Evolutionary conservation across 225 moss, liverwort and hornwort species (phyloP), one percentile per base, ranked within the genome.

Genomic region (Sphagnum contortum): DNA sequence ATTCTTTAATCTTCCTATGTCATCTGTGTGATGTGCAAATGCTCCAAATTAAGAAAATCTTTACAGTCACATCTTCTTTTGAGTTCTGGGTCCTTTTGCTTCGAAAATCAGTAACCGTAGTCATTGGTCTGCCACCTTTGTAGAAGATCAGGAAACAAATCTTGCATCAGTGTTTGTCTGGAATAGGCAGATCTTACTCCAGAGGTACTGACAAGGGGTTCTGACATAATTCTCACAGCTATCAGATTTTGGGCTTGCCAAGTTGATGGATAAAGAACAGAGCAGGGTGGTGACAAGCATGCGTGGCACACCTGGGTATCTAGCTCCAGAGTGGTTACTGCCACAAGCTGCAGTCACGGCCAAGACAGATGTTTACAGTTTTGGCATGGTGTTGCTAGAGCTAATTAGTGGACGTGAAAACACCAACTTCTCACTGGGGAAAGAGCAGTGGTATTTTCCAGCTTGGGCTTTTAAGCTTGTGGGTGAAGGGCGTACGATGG

Each of bases 341-440:
- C 70, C 74, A 1, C 74, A 81, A 63, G 81, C 74, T 3, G 71
- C 81, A 5, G 72, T 88, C n/a, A 83, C 81, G 2, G 76, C 81
- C 0, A 91, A 88, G 66, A 80, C 74, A n/a, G 91, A 91, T 66
- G 77, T 91, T 13, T 91, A 83, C 73, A 91, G 91, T 70, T 88
- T 72, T 3, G 88, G 91, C 6, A 78, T 86, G 72, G 86, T 83
- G 10, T 80, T 90, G 3, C 76, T 90, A 29, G 89, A 90, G 69
- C 59, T 90, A 6, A 53, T 78, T 49, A 56, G 73, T 13, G 81
- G 78, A 4, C 44, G 75, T 11, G 67, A 75, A 12, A 82, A 69
- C 2, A 75, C 78, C 29, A 72, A 82, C 55, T 2, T 75, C 52
- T 52, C 52, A 5, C 52, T 52, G 7, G 7, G 7, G 6, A 5